These are phyloP conservation scores for Narthecium ossifragum DNA, from an alignment of 106 monocot species.

Conservation along the genomic window DNA sequence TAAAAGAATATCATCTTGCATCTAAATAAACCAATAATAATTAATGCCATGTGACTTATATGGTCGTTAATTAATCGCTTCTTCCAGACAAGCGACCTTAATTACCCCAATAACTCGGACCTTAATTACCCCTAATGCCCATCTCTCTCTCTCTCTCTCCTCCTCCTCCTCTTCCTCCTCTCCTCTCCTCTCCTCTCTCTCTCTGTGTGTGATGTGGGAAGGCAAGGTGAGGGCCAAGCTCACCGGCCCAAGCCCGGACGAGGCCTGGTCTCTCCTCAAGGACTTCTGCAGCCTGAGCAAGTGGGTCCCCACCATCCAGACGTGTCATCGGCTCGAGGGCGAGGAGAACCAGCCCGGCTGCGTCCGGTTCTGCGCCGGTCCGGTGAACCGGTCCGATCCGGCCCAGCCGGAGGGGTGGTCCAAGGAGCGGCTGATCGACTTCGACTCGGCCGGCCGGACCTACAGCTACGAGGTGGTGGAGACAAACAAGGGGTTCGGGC, in stretches of 20 bases:
- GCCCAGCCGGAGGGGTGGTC: constrained; percentile 7
- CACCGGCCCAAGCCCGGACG: not conserved
- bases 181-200: not conserved
- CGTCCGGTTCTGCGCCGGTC: constrained; percentile 10
- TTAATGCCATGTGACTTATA: no score
- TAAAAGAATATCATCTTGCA: no score
- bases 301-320: constrained; percentile 8
- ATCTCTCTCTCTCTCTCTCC: not conserved
- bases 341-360: constrained; percentile 1
- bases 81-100: no score
- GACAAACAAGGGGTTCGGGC: constrained; percentile 22
- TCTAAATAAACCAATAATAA: no score
- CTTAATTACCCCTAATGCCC: no score
- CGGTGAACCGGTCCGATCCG: constrained; percentile 7
- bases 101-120: no score
- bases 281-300: constrained; percentile 4
- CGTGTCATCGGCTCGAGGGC: not conserved
- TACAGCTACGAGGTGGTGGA: constrained; percentile 23
- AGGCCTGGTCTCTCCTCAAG: constrained; percentile 9
- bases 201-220: constrained; percentile 1
- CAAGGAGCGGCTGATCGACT: constrained; percentile 21
- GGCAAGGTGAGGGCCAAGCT: not conserved
- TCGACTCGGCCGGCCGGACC: constrained; percentile 8
- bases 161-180: not conserved
- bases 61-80: no score